A percentile compares a stretch with the other conserved stretches of the same genome.
Evolutionary conservation across 2,329 filamentous ascomycete species (phyloP).

Genomic region (Cryphonectria carpinicola): DNA sequence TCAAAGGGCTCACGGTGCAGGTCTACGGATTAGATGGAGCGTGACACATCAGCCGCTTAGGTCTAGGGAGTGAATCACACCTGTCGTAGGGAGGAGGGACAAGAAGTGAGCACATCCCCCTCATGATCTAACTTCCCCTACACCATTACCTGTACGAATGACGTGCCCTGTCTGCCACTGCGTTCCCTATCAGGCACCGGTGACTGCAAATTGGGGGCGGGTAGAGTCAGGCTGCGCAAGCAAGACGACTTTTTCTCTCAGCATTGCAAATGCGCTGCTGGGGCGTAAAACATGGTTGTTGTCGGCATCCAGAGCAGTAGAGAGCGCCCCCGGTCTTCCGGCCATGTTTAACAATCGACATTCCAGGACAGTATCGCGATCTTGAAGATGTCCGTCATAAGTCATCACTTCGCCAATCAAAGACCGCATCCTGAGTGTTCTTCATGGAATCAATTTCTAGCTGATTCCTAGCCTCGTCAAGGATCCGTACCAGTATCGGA

Average conservation of each 20-base stretch:
- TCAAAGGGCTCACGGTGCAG: background rate
- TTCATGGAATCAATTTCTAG: conserved; percentile 29
- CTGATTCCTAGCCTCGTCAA: conserved; percentile 29
- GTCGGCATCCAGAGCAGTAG: background rate
- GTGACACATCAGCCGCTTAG: background rate
- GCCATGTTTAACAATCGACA: background rate
- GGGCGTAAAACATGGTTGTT: background rate
- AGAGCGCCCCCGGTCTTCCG: background rate
- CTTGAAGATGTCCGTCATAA: background rate
- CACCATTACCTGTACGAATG: conserved; percentile 1
- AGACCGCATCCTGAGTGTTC: conserved; percentile 11
- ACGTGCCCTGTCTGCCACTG: conserved; percentile 12
- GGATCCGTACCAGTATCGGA: conserved; percentile 42
- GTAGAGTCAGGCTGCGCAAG: background rate
- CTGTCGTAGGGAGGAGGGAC: background rate
- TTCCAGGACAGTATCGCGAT: no score
- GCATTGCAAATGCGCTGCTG: background rate
- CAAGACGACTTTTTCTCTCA: background rate
- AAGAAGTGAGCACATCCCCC: background rate
- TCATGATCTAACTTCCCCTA: background rate
- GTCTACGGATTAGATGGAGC: background rate
- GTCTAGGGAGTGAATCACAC: background rate
- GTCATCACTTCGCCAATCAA: conserved; percentile 1
- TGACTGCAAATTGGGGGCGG: background rate
- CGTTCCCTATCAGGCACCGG: conserved; percentile 6